Evolutionary conservation across 1,284 basidiomycete genomes (phyloP), one percentile per base, ranked within the genome.

Genomic region (Trichosporon coremiiforme): DNA sequence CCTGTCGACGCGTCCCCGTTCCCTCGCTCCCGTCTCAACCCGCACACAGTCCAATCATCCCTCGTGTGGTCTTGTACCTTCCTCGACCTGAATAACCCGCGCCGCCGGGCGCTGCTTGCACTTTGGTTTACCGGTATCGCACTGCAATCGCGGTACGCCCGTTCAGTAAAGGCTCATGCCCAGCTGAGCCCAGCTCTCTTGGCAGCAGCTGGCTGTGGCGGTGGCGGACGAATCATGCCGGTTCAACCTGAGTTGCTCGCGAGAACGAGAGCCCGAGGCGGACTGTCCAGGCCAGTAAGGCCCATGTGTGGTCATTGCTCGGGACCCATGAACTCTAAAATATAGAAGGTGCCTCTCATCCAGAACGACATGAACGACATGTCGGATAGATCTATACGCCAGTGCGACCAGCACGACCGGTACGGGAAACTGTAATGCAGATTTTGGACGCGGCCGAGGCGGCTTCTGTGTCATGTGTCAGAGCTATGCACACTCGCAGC

Each of bases 351-450:
- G 57, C 57, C 57, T 60, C 31, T 33, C 55, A 53, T 53, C 47
- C 57, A 35, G n/a, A n/a, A n/a, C n/a, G n/a, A n/a, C n/a, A n/a
- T n/a, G 29, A 33, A n/a, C 31, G 17, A 7, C 57, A n/a, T 22
- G 5, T 60, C 31, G 29, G 57, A 8, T n/a, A 53, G 5, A 53
- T 7, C 20, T 4, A 6, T 2, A 22, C 47, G 20, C 47, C 47
- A 22, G 9, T 8, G 31, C 31, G 17, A 35, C 31, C 31, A 31
- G 57, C 29, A 22, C 55, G 22, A 57, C 29, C 29, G 55, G 55
- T 17, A 60, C 57, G 57, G 57, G 57, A 60, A 8, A n/a, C 31
- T 60, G 57, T 31, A 60, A 60, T 12, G 55, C 57, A 25, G 31
- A 57, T 29, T 12, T 57, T 57, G 20, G 13, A 5, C 20, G 20